Base-by-base conservation (phyloP, 1,284 basidiomycete genomes). In the Papiliotrema laurentii region DNA sequence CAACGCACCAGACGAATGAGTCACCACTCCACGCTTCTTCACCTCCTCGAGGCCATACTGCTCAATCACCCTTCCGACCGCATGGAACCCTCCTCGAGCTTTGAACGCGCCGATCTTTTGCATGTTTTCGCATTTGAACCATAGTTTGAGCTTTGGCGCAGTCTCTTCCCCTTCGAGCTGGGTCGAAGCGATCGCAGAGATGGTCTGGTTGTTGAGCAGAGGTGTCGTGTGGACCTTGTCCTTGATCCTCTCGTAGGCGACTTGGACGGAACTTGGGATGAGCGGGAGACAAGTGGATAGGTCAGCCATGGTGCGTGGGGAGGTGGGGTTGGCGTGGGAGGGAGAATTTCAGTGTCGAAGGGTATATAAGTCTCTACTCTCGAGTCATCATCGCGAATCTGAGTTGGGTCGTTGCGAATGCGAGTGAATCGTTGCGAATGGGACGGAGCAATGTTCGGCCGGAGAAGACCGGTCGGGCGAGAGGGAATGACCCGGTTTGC, bases 51-150 rank as follows among this genome's bases (percentile, higher is more conserved):
- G 5, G 13, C 58, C 58, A 35, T 55, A 13, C 31, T 46, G 49
- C 16, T 55, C 53, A 4, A 60, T 52, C 40, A 60, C 25, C 39
- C 50, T 40, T n/a, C 27, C 50, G 16, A 60, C 45, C 31, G 58
- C 58, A 47, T 57, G 51, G 28, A 54, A 58, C 9, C 51, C 58
- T 30, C 58, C 58, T 26, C 58, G 47, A 3, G 55, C 58, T 34
- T 60, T 60, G 50, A 60, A 60, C 11, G 58, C 58, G 14, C 58
- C 58, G 34, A 60, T 60, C 18, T 50, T 38, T 43, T 60, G 58
- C 19, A 49, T 46, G 35, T 60, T 60, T 42, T 60, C 58, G 44
- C 58, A 60, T 36, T 60, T 60, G 47, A 60, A 60, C 34, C 45
- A 56, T 6, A 59, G 34, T n/a, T 55, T 50, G 35, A 59, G 45